Evolutionary conservation across 169 alveolate genomes (phyloP), one percentile per base, ranked within the genome.

Genomic region (Cyclospora cayetanensis): DNA sequence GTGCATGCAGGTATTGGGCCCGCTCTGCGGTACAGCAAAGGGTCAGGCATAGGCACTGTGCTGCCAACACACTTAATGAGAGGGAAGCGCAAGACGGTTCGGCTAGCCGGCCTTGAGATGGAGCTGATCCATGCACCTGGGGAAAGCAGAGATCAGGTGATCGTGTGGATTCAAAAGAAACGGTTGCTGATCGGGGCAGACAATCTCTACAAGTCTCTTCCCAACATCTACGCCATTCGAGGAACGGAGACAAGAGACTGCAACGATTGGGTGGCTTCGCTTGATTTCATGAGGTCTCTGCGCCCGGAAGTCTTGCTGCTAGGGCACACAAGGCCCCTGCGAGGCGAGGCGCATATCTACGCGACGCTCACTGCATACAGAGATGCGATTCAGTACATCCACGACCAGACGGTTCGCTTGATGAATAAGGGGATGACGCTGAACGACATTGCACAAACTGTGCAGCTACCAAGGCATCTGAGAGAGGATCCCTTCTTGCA

Each of bases 181-280:
- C 12, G 22, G 41, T 27, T 84, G 2, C 74, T 92, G 35, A 1
- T 92, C 2, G 90, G 60, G 1, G 94, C 90, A 0, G 94, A 92
- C 84, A 92, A 76, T 20, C 12, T 92, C 37, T 92, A 92, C 84
- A 70, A 46, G 35, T 27, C 93, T 22, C 29, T 83, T 22, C 94
- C 94, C 20, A 92, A 92, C 66, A 18, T 92, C n/a, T 84, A 92
- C 53, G 94, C 94, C 27, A 70, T 92, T 39, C 90, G 94, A 7
- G 94, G 94, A 9, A 52, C 83, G 9, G 72, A 42, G 20, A 84
- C 46, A 20, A 18, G 94, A 4, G 84, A 84, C 74, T 22, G 76
- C 79, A 46, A 53, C 9, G 74, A 41, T 46, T 92, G 94, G 94
- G 55, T 72, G 4, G 63, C 70, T 20, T 76, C 91, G 18, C 22